phyloP scores from a whole-genome alignment of 441 rosid species.

The Theobroma grandiflorum region DNA sequence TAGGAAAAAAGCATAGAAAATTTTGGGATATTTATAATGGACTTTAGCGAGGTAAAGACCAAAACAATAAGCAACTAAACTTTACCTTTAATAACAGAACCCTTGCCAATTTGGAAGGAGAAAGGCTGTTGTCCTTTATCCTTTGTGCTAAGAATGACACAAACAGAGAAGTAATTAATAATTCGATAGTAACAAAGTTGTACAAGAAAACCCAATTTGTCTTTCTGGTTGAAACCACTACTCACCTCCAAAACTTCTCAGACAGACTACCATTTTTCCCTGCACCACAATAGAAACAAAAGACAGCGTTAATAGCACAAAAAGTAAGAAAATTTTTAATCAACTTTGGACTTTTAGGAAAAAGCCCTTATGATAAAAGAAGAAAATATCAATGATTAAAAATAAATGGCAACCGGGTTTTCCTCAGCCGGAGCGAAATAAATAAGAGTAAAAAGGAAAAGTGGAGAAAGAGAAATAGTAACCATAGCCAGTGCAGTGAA shows the following conservation, averaged over 20 bases:
- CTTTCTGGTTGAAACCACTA: neutral
- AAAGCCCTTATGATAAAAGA: neutral
- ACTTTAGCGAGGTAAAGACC: neutral
- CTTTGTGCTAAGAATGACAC: constrained; percentile 67
- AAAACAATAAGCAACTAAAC: neutral
- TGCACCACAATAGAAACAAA: constrained; percentile 38
- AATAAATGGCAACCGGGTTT: neutral
- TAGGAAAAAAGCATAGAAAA: neutral
- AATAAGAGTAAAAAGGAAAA: neutral
- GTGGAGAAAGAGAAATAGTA: neutral
- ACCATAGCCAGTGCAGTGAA: constrained; percentile 98
- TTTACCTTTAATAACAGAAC: constrained; percentile 85
- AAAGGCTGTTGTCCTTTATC: constrained; percentile 84
- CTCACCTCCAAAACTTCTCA: constrained; percentile 94
- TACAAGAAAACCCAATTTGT: neutral
- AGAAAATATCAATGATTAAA: neutral
- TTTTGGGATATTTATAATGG: neutral
- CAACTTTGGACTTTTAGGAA: neutral
- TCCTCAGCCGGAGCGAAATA: neutral
- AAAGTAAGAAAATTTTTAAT: neutral
- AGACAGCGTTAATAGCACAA: neutral
- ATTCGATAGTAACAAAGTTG: neutral
- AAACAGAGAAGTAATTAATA: constrained; percentile 11
- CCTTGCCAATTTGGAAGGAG: constrained; percentile 81
- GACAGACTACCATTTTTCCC: constrained; percentile 92